Conservation (phyloP, 306 rosid genomes). For the Casuarina cunninghamiana region DNA sequence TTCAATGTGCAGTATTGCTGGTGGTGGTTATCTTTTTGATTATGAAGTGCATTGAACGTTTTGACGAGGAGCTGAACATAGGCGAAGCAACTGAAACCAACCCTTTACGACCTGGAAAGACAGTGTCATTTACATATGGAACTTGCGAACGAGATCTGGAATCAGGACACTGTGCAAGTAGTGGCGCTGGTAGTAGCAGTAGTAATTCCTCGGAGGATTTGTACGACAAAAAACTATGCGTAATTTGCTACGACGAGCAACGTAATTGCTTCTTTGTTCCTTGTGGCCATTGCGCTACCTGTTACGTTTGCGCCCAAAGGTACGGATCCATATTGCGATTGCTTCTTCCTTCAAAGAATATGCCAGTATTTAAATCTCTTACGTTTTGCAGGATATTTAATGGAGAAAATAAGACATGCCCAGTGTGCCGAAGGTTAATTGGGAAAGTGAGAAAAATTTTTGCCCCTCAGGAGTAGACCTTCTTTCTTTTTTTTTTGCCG, state of each 20-base stretch:
- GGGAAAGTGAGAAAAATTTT: constrained; percentile 36
- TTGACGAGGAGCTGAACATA: background rate
- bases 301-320: constrained; percentile 41
- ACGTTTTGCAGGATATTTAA: constrained; percentile 34
- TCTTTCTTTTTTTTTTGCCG: background rate
- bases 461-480: background rate
- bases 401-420: constrained; percentile 39
- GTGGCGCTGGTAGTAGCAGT: background rate
- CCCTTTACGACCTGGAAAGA: constrained; percentile 23
- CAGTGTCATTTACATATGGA: constrained; percentile 26
- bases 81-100: constrained; percentile 23
- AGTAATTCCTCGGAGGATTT: constrained; percentile 28
- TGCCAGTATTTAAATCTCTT: background rate
- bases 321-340: background rate
- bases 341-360: background rate
- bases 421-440: constrained; percentile 38
- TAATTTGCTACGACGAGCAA: constrained; percentile 39
- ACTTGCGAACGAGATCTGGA: constrained; percentile 30
- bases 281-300: constrained; percentile 50
- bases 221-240: constrained; percentile 42
- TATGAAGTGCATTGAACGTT: constrained; percentile 16
- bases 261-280: constrained; percentile 47
- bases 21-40: constrained; percentile 11
- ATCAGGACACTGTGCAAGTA: constrained; percentile 9
- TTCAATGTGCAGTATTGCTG: constrained; percentile 26